These are phyloP conservation scores for Priceomyces carsonii DNA, from an alignment of 805 yeast genomes.

Conservation along the genomic window DNA sequence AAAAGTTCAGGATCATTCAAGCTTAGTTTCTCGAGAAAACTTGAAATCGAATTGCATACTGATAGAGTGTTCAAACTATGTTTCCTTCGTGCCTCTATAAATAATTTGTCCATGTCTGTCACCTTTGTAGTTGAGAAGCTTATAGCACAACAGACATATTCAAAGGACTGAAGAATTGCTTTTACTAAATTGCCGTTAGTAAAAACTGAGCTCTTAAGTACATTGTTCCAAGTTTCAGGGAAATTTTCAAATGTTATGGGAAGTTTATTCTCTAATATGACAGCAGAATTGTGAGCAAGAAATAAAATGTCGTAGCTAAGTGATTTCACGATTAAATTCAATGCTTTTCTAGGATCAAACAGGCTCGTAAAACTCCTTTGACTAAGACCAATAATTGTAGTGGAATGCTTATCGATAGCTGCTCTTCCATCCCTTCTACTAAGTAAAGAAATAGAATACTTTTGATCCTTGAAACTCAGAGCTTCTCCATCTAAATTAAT, in stretches of 20 bases:
- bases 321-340: conserved; percentile 37
- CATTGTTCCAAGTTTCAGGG: conserved; percentile 30
- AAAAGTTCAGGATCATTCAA: conserved; percentile 28
- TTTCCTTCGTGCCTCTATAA: conserved; percentile 24
- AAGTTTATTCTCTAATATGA: conserved; percentile 15
- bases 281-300: conserved; percentile 25
- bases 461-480: conserved; percentile 17
- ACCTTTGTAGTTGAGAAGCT: conserved; percentile 25
- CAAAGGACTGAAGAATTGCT: conserved; percentile 16
- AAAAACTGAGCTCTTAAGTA: conserved; percentile 15
- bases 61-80: conserved; percentile 31
- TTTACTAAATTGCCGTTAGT: conserved; percentile 12
- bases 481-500: conserved; percentile 16
- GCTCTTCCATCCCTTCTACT: conserved; percentile 50
- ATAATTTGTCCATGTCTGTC: conserved; percentile 15
- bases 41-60: conserved; percentile 19
- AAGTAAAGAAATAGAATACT: conserved; percentile 36
- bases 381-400: conserved; percentile 25
- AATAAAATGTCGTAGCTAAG: conserved; percentile 49
- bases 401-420: conserved; percentile 46
- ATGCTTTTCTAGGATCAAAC: conserved; percentile 8
- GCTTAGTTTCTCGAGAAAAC: conserved; percentile 32
- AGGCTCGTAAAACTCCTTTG: conserved; percentile 19
- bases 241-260: conserved; percentile 35
- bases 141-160: conserved; percentile 16